phyloP scores from a whole-genome alignment of 768 basidiomycete species.

The Lanmaoa rubissima region DNA sequence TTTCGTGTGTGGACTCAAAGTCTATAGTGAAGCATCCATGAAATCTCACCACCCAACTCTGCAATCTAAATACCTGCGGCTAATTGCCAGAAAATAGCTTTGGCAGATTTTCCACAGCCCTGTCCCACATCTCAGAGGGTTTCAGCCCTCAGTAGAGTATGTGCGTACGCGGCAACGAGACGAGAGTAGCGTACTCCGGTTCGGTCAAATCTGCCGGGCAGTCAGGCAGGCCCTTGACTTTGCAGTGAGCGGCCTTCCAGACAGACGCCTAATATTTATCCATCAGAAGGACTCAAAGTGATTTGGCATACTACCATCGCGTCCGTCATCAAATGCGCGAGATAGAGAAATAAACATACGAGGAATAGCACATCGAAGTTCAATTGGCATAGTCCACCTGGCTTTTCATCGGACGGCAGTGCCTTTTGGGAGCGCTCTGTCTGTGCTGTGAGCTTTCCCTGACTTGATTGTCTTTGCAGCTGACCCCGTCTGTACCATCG shows the following conservation, averaged over 20 bases:
- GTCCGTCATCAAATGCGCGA: background rate
- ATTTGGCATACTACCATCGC: conserved; percentile 5
- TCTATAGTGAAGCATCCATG: background rate
- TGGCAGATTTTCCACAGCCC: conserved; percentile 8
- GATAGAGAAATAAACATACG: background rate
- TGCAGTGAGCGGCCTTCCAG: too few species aligned
- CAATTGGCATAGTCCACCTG: background rate
- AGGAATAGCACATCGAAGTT: background rate
- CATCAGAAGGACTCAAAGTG: too few species aligned
- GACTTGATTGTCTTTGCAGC: background rate
- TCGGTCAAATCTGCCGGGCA: conserved; percentile 47
- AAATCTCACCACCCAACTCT: background rate
- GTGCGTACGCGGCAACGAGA: conserved; percentile 30
- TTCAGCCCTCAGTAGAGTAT: background rate
- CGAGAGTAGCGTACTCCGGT: conserved; percentile 44
- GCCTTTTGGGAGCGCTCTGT: background rate
- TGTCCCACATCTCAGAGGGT: background rate
- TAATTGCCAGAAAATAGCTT: conserved; percentile 6
- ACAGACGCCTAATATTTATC: too few species aligned
- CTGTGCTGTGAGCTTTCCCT: background rate
- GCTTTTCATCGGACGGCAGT: background rate
- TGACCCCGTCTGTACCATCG: background rate
- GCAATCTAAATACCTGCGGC: conserved; percentile 12
- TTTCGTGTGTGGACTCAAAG: background rate
- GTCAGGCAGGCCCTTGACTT: conserved; percentile 33